These are phyloP conservation scores for Nicotiana rustica DNA, from an alignment of 305 asterid genomes.

Conservation along the genomic window DNA sequence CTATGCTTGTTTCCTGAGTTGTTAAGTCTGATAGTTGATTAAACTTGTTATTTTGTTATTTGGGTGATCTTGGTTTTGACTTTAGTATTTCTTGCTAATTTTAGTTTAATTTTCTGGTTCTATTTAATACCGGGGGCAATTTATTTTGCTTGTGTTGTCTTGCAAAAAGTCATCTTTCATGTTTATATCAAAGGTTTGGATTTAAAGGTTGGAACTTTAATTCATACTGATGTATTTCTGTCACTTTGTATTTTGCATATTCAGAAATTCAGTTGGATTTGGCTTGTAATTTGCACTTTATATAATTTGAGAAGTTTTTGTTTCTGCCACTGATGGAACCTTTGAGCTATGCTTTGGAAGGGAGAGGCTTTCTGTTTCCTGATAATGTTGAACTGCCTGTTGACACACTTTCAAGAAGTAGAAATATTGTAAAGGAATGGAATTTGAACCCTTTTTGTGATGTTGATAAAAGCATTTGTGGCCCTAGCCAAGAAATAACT, in stretches of 20 bases:
- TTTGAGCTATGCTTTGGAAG: conserved; percentile 51
- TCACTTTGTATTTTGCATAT: neutral
- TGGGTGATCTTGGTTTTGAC: conserved; percentile 25
- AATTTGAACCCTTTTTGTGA: conserved; percentile 38
- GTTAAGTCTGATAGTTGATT: neutral
- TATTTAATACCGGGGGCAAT: neutral
- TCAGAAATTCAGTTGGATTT: conserved; percentile 31
- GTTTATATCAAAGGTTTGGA: neutral
- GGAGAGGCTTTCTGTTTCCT: conserved; percentile 44
- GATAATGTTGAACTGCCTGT: conserved; percentile 47
- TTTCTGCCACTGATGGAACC: conserved; percentile 52
- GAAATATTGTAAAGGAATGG: conserved; percentile 43
- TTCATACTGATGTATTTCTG: conserved; percentile 14
- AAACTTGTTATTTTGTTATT: neutral
- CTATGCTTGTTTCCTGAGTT: conserved; percentile 9
- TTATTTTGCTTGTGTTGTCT: neutral
- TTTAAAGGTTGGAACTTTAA: conserved; percentile 14
- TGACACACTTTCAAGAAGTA: conserved; percentile 41
- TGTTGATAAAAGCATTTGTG: conserved; percentile 32
- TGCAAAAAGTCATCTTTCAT: neutral
- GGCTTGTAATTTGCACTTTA: neutral
- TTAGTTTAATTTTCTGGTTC: neutral
- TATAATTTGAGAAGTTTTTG: neutral
- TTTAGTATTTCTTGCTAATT: neutral
- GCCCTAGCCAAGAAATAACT: conserved; percentile 36